A percentile compares a stretch with the other conserved stretches of the same genome.
Conservation (phyloP, 2,329 filamentous ascomycete species). For the Exserohilum turcica region DNA sequence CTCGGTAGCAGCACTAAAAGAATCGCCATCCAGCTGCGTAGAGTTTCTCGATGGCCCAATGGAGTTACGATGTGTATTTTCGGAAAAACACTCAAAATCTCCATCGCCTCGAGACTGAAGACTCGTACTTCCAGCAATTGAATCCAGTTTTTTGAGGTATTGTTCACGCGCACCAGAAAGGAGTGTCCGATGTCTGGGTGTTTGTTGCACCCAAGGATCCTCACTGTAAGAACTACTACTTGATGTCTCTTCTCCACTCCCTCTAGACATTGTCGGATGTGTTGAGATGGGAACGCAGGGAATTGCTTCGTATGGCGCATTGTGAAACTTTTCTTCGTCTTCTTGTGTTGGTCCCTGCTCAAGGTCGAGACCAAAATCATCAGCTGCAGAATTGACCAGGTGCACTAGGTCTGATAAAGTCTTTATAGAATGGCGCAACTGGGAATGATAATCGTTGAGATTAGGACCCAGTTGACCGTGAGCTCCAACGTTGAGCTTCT, state of each 20-base stretch:
- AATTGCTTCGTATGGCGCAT: slow-evolving; percentile 27
- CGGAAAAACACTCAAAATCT: background rate
- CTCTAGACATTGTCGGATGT: background rate
- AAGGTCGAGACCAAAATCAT: slow-evolving; percentile 44
- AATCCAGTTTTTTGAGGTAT: slow-evolving; percentile 36
- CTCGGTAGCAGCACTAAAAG: background rate
- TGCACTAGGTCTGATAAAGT: slow-evolving; percentile 45
- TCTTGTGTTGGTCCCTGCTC: slow-evolving; percentile 23
- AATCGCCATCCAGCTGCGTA: too few relatives aligned
- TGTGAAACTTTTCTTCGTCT: slow-evolving; percentile 34
- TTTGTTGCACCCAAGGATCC: slow-evolving; percentile 28
- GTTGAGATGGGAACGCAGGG: slow-evolving; percentile 10
- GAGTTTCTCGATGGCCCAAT: background rate
- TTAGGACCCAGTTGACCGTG: slow-evolving; percentile 34
- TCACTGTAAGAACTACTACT: slow-evolving; percentile 10
- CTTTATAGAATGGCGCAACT: slow-evolving; percentile 29
- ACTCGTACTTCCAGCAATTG: slow-evolving; percentile 35
- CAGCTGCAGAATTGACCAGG: slow-evolving; percentile 44
- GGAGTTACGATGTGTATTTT: background rate
- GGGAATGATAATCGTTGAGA: slow-evolving; percentile 37
- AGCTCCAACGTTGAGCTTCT: slow-evolving; percentile 34
- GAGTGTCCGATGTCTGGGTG: slow-evolving; percentile 24
- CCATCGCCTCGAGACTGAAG: slow-evolving; percentile 25
- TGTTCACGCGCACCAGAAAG: slow-evolving; percentile 28
- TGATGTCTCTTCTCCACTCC: slow-evolving; percentile 6